phyloP scores from a whole-genome alignment of 805 yeast genomes.

The Yarrowia sp. region DNA sequence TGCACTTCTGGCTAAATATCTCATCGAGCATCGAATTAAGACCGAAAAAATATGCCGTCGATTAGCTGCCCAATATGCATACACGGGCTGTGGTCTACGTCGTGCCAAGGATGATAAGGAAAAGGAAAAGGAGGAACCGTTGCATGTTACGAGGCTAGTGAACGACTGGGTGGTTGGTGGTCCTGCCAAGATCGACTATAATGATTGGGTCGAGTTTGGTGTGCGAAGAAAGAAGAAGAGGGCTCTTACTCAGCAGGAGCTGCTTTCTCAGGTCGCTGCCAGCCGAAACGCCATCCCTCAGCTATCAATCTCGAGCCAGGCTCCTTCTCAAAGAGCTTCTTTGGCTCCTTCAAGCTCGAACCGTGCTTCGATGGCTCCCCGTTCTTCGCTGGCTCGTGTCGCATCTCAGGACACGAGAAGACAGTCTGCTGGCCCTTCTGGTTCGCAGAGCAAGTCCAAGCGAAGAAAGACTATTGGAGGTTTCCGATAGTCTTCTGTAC shows the following conservation, averaged over 20 bases:
- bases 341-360: neutral
- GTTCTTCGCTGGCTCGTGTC: neutral
- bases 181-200: neutral
- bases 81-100: neutral
- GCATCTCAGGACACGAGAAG: neutral
- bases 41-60: neutral
- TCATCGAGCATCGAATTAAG: neutral
- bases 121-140: neutral
- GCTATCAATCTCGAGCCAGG: constrained; percentile 16
- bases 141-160: constrained; percentile 1
- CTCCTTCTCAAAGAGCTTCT: constrained; percentile 18
- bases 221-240: neutral
- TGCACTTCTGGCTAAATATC: neutral
- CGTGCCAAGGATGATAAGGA: neutral
- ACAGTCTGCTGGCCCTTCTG: constrained; percentile 3
- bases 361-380: neutral
- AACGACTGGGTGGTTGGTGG: constrained; percentile 4
- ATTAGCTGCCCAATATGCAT: neutral
- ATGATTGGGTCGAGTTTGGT: constrained; percentile 12
- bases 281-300: constrained; percentile 16
- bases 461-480: constrained; percentile 17
- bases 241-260: constrained; percentile 16
- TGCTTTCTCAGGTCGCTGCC: constrained; percentile 1
- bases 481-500: neutral
- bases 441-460: neutral